Conservation (phyloP, 164 flowering plant species). For the Vitis labrusca region DNA sequence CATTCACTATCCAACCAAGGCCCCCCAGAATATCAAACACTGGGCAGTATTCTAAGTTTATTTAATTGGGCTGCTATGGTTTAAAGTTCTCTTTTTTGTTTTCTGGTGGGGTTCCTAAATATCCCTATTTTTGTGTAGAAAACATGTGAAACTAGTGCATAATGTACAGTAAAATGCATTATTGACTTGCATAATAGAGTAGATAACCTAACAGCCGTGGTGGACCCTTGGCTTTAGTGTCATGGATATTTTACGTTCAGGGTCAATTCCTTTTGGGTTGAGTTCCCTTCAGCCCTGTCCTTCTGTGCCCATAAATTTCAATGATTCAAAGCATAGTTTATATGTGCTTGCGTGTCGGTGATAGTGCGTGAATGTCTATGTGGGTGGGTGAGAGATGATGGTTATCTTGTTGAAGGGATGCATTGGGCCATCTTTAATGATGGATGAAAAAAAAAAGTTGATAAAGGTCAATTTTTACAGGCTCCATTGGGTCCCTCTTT, state of each 20-base stretch:
- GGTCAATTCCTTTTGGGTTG: not conserved
- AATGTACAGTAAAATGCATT: no score
- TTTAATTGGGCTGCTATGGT: no score
- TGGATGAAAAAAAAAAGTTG: not conserved
- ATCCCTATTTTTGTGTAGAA: no score
- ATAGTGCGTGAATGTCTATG: no score
- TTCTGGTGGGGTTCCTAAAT: no score
- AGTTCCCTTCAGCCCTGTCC: not conserved
- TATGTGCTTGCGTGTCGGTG: not conserved
- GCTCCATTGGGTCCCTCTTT: not conserved
- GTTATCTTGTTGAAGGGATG: not conserved
- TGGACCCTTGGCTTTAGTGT: not conserved
- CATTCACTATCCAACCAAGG: no score
- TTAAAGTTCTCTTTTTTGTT: no score
- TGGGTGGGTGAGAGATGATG: not conserved
- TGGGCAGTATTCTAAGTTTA: no score
- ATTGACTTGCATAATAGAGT: no score
- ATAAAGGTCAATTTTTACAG: not conserved
- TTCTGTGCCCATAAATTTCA: slow-evolving; percentile 1
- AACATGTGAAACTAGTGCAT: no score
- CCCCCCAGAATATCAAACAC: no score
- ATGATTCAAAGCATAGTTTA: not conserved
- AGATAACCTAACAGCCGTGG: not conserved
- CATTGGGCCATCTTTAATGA: slow-evolving; percentile 4
- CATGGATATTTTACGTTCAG: no score